These are phyloP conservation scores for Penicillium glabrum DNA, from an alignment of 2,329 filamentous ascomycete genomes.

Conservation along the genomic window DNA sequence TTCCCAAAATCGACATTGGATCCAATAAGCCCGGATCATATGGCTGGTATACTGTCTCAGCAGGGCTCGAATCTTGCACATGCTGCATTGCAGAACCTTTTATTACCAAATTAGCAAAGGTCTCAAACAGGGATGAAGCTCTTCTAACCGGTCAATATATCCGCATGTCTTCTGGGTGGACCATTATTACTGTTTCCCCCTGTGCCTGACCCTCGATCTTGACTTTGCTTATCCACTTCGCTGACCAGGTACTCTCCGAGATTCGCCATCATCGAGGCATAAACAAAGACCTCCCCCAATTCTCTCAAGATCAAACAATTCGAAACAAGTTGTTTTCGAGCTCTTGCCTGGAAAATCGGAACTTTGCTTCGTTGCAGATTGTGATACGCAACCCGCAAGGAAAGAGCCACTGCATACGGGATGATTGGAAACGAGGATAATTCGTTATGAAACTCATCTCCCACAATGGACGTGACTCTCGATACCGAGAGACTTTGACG, in stretches of 20 bases:
- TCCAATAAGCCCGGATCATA: neutral
- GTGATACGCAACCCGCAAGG: neutral
- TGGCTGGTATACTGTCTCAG: neutral
- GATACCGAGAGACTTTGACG: slow-evolving; percentile 1
- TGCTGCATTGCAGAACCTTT: neutral
- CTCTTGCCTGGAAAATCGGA: neutral
- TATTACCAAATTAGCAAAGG: neutral
- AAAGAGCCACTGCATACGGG: neutral
- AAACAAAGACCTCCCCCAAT: neutral
- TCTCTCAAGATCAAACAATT: neutral
- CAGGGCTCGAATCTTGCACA: neutral
- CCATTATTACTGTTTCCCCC: neutral
- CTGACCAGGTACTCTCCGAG: neutral
- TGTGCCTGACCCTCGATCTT: neutral
- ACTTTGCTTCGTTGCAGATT: neutral
- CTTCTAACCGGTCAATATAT: neutral
- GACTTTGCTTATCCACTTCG: neutral
- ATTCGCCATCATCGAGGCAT: neutral
- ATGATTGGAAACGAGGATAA: neutral
- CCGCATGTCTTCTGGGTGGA: neutral
- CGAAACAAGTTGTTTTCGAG: neutral
- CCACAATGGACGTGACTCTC: slow-evolving; percentile 1
- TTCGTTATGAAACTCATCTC: slow-evolving; percentile 1
- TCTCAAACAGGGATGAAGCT: neutral
- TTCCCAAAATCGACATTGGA: neutral